Evolutionary conservation across 2,329 filamentous ascomycete species (phyloP).

Genomic region (Fusarium denticulatum): DNA sequence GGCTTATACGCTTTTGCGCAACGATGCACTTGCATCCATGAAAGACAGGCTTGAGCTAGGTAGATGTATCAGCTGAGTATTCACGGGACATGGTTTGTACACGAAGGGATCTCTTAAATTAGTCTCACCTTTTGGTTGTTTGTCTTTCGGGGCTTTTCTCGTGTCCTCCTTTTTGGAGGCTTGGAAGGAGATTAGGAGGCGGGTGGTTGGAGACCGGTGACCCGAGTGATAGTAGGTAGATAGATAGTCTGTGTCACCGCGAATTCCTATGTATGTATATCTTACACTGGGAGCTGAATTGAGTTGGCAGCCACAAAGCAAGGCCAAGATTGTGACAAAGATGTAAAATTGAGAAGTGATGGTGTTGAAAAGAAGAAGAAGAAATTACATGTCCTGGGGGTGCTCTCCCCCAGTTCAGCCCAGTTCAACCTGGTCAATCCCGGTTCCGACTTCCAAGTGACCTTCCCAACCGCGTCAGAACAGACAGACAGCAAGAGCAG

Average conservation of each 20-base stretch:
- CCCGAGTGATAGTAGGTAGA: not conserved
- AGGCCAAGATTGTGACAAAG: conserved; percentile 4
- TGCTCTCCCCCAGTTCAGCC: conserved; percentile 1
- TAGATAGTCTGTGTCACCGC: conserved; percentile 12
- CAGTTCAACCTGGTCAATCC: conserved; percentile 2
- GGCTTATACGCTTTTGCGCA: conserved; percentile 27
- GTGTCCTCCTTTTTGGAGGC: not conserved
- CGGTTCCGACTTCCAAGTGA: not conserved
- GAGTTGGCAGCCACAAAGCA: not conserved
- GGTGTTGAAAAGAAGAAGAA: conserved; percentile 9
- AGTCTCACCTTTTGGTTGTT: conserved; percentile 22
- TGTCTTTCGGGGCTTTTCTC: conserved; percentile 27
- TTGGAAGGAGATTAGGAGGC: conserved; percentile 4
- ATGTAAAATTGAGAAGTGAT: conserved; percentile 15
- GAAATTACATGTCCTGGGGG: conserved; percentile 10
- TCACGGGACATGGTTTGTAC: not conserved
- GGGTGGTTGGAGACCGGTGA: conserved; percentile 16
- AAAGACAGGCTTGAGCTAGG: conserved; percentile 35
- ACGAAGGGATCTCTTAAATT: not conserved
- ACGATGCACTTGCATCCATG: conserved; percentile 40
- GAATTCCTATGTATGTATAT: not conserved
- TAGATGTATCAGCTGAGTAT: not conserved
- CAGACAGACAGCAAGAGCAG: not conserved
- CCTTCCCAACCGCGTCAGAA: not conserved
- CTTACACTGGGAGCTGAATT: not conserved